A percentile compares a stretch with the other conserved stretches of the same genome.
phyloP scores from a whole-genome alignment of 176 grass and related monocot genomes.

The Chloris gayana region DNA sequence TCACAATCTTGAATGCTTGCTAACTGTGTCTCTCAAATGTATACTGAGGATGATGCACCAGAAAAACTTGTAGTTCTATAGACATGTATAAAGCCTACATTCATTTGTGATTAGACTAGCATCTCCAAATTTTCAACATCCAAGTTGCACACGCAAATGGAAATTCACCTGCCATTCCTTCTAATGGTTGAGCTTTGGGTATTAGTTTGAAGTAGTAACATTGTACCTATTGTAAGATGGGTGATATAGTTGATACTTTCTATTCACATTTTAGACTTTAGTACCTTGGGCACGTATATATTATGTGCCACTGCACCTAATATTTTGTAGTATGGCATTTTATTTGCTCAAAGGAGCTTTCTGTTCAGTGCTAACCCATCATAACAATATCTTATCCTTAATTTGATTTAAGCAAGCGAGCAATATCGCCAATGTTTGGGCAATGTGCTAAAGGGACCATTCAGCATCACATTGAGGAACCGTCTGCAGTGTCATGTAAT shows the following conservation, averaged over 20 bases:
- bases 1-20: slow-evolving; percentile 13
- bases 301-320: background rate
- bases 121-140: background rate
- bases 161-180: background rate
- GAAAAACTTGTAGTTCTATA: background rate
- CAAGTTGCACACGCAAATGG: background rate
- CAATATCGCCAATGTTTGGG: slow-evolving; percentile 70
- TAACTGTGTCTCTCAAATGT: slow-evolving; percentile 26
- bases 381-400: slow-evolving; percentile 50
- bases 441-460: slow-evolving; percentile 71
- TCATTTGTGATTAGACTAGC: no score
- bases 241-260: slow-evolving; percentile 4
- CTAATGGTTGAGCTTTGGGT: background rate
- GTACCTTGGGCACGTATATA: background rate
- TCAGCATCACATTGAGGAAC: slow-evolving; percentile 87
- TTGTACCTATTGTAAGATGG: background rate
- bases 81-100: background rate
- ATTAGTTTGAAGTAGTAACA: background rate
- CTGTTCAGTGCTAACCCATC: slow-evolving; percentile 1
- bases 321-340: background rate
- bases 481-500: slow-evolving; percentile 93
- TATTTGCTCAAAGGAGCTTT: background rate
- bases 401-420: slow-evolving; percentile 69
- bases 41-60: background rate
- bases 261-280: background rate